phyloP scores from a whole-genome alignment of 495 filamentous ascomycete species.

The Tuber microsphaerosporum region DNA sequence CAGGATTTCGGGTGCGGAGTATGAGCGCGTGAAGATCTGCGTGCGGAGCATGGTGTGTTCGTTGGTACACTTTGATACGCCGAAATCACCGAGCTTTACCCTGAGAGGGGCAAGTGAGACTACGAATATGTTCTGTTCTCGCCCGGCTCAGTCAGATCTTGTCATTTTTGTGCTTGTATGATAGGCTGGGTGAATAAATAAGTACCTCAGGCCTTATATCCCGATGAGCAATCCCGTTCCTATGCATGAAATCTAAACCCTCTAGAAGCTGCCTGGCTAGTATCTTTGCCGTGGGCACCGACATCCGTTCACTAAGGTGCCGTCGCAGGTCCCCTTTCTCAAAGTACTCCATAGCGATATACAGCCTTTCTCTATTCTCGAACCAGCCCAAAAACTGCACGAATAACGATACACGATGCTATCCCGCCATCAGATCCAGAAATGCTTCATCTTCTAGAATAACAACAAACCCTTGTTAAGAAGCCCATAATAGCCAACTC shows the following conservation, averaged over 20 bases:
- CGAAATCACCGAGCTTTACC: constrained; percentile 53
- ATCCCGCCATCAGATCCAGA: background rate
- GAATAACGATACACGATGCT: constrained; percentile 22
- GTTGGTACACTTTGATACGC: constrained; percentile 45
- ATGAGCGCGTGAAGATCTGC: constrained; percentile 41
- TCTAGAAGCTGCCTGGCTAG: constrained; percentile 47
- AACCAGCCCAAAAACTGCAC: constrained; percentile 46
- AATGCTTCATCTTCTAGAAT: background rate
- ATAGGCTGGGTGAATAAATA: constrained; percentile 25
- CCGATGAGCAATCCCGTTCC: constrained; percentile 47
- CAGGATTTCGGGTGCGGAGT: constrained; percentile 45
- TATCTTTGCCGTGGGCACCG: constrained; percentile 43
- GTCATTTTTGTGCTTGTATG: constrained; percentile 11
- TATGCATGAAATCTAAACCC: constrained; percentile 48
- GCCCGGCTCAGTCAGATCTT: background rate
- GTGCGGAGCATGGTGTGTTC: constrained; percentile 36
- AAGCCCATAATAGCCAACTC: constrained; percentile 7
- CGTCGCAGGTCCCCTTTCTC: constrained; percentile 41
- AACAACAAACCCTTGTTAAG: constrained; percentile 13
- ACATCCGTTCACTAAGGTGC: constrained; percentile 36
- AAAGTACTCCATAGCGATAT: constrained; percentile 47
- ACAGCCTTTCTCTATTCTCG: constrained; percentile 38
- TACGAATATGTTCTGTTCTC: constrained; percentile 44
- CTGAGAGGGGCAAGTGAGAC: constrained; percentile 36
- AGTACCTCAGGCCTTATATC: constrained; percentile 50